phyloP scores from a whole-genome alignment of 129 eudicot genomes.

The Centrapalus pauciflorus region DNA sequence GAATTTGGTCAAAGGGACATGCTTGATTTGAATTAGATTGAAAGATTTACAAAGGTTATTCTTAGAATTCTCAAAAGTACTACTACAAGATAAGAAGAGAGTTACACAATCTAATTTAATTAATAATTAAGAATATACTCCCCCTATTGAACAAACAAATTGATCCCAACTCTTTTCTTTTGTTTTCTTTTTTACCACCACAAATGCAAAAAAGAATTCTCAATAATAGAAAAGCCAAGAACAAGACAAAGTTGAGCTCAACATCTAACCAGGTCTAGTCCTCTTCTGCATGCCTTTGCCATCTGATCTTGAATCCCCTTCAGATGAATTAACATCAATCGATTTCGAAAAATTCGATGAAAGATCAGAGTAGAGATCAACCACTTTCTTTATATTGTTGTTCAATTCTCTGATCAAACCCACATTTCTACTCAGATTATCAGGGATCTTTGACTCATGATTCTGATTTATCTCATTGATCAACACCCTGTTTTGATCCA shows the following conservation, averaged over 20 bases:
- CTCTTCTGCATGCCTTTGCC: conserved; percentile 55
- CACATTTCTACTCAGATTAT: conserved; percentile 73
- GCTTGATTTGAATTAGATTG: conserved; percentile 16
- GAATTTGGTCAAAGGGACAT: background rate
- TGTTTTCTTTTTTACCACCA: conserved; percentile 7
- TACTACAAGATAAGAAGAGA: conserved; percentile 21
- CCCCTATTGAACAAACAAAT: conserved; percentile 21
- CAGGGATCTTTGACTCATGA: conserved; percentile 81
- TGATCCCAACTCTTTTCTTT: conserved; percentile 11
- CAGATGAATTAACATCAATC: conserved; percentile 54
- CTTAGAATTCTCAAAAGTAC: conserved; percentile 19
- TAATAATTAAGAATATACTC: conserved; percentile 6
- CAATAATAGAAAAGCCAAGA: background rate
- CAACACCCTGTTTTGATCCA: conserved; percentile 78
- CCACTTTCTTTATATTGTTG: conserved; percentile 81
- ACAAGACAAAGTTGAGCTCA: background rate
- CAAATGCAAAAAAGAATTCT: conserved; percentile 25
- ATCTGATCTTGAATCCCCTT: conserved; percentile 72
- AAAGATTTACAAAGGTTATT: conserved; percentile 25
- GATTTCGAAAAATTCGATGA: conserved; percentile 58
- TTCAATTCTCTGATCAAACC: conserved; percentile 77
- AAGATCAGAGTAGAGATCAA: conserved; percentile 72
- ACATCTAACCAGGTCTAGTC: conserved; percentile 52
- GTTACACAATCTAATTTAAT: conserved; percentile 24
- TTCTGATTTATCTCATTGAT: conserved; percentile 88